Evolutionary conservation across 306 rosid species (phyloP).

Genomic region (Fagus crenata): DNA sequence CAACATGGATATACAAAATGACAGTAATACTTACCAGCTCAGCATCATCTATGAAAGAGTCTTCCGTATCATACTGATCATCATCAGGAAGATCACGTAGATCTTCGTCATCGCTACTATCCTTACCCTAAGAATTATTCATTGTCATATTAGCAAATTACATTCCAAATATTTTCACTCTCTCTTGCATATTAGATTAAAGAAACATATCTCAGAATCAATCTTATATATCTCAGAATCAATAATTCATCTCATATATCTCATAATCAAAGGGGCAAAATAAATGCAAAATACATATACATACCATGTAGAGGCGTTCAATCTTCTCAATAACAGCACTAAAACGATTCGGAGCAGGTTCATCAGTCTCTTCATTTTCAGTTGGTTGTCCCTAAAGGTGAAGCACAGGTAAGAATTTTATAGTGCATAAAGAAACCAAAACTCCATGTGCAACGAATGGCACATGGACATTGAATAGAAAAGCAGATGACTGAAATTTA

Average conservation of each 20-base stretch:
- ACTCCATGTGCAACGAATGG: neutral
- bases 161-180: neutral
- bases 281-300: slow-evolving; percentile 6
- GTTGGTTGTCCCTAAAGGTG: slow-evolving; percentile 57
- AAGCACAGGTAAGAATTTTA: neutral
- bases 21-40: slow-evolving; percentile 72
- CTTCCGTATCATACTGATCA: slow-evolving; percentile 97
- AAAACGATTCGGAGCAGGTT: slow-evolving; percentile 76
- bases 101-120: slow-evolving; percentile 95
- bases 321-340: slow-evolving; percentile 98
- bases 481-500: neutral
- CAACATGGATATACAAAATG: slow-evolving; percentile 31
- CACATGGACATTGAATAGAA: neutral
- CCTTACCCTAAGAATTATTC: slow-evolving; percentile 71
- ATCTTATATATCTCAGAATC: no score
- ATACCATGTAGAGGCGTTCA: slow-evolving; percentile 92
- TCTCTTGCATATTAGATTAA: neutral
- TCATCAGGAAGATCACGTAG: slow-evolving; percentile 74
- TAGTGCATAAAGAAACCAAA: neutral
- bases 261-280: neutral
- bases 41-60: slow-evolving; percentile 95
- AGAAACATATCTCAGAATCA: slow-evolving; percentile 20
- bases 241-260: no score
- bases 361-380: slow-evolving; percentile 65
- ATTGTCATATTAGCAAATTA: slow-evolving; percentile 2